Conservation (phyloP, 768 basidiomycete genomes). For the Phlebiopsis gigantea region DNA sequence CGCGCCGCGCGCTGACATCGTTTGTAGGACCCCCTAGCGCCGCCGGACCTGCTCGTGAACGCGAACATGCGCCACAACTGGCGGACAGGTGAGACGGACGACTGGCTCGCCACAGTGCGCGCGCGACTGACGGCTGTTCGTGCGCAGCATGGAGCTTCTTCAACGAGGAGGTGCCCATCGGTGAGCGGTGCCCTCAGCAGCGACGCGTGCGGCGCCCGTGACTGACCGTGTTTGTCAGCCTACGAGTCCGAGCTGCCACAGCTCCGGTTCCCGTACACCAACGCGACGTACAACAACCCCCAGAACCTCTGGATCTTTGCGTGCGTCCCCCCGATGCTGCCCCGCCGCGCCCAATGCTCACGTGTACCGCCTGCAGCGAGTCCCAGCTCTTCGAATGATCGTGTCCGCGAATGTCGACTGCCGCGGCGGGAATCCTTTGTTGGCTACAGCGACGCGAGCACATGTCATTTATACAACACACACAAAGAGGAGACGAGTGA, state of each 20-base stretch:
- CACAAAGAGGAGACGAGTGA: too few relatives aligned
- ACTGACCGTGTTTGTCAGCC: constrained; percentile 15
- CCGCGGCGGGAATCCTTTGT: too few relatives aligned
- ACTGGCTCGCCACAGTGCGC: neutral
- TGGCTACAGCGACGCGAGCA: too few relatives aligned
- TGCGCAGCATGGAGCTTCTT: constrained; percentile 26
- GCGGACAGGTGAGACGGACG: constrained; percentile 31
- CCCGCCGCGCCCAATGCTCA: neutral
- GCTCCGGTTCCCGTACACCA: constrained; percentile 54
- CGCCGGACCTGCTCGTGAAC: constrained; percentile 32
- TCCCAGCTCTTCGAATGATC: neutral
- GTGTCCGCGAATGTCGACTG: neutral
- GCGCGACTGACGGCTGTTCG: neutral
- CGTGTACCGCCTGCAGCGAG: neutral
- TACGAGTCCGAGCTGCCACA: constrained; percentile 28
- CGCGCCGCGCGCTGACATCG: neutral
- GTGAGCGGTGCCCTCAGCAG: constrained; percentile 16
- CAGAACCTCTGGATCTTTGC: constrained; percentile 55
- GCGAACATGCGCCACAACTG: constrained; percentile 41
- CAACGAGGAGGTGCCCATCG: constrained; percentile 27
- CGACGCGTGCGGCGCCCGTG: too few relatives aligned
- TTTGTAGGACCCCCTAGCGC: constrained; percentile 30
- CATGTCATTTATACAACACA: too few relatives aligned
- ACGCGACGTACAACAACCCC: constrained; percentile 59
- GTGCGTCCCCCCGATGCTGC: constrained; percentile 25